phyloP scores from a whole-genome alignment of 2,329 filamentous ascomycete species.

The Colletotrichum tanaceti region DNA sequence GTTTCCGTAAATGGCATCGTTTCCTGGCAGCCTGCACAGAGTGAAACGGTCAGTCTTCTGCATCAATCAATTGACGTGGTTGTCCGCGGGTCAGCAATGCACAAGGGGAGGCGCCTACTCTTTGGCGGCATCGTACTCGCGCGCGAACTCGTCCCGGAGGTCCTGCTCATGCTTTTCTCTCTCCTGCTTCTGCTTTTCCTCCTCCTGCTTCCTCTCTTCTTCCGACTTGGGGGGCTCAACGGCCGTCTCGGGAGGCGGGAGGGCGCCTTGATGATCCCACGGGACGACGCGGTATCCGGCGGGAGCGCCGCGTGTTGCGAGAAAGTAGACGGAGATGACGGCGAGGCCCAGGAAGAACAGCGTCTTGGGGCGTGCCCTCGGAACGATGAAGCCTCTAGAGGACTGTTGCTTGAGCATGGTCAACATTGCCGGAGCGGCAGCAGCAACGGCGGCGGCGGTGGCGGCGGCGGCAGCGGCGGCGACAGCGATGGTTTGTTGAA shows the following conservation, averaged over 20 bases:
- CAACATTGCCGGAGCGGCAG: slow-evolving; percentile 32
- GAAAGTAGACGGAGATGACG: slow-evolving; percentile 56
- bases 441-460: slow-evolving; percentile 4
- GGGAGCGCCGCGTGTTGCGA: slow-evolving; percentile 54
- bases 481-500: not conserved
- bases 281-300: slow-evolving; percentile 52
- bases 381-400: slow-evolving; percentile 42
- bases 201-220: slow-evolving; percentile 36
- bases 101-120: slow-evolving; percentile 50
- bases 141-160: slow-evolving; percentile 48
- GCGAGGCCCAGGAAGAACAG: slow-evolving; percentile 56
- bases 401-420: slow-evolving; percentile 46
- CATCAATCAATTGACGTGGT: slow-evolving; percentile 22
- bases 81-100: slow-evolving; percentile 18
- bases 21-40: slow-evolving; percentile 54
- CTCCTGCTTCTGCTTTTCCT: slow-evolving; percentile 32
- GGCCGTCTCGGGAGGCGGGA: slow-evolving; percentile 12
- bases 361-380: slow-evolving; percentile 55
- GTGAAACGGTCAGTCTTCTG: slow-evolving; percentile 21
- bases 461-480: too few relatives aligned
- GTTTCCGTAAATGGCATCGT: slow-evolving; percentile 67
- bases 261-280: slow-evolving; percentile 41
- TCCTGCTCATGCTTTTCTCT: slow-evolving; percentile 47
- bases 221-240: slow-evolving; percentile 37
- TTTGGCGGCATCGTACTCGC: slow-evolving; percentile 52